phyloP scores from a whole-genome alignment of 106 monocot species.

The Dendrobium huoshanense region DNA sequence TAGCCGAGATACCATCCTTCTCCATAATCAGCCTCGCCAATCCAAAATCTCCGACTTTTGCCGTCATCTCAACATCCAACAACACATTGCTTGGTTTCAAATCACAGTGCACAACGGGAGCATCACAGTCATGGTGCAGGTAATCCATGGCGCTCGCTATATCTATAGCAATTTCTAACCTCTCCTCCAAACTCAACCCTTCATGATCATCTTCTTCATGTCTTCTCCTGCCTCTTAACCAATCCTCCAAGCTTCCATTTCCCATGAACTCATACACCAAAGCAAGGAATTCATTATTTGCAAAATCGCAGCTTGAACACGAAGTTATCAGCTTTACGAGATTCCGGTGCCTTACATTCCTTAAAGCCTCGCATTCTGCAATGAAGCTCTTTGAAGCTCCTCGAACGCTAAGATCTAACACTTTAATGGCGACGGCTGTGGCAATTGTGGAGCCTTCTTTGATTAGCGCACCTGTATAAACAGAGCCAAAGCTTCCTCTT shows the following conservation, averaged over 20 bases:
- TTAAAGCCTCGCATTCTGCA: slow-evolving; percentile 34
- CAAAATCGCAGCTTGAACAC: slow-evolving; percentile 14
- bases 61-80: slow-evolving; percentile 35
- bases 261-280: slow-evolving; percentile 23
- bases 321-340: slow-evolving; percentile 29
- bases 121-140: slow-evolving; percentile 31
- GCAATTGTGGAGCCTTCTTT: neutral
- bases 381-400: slow-evolving; percentile 40
- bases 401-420: slow-evolving; percentile 21
- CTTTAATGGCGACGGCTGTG: slow-evolving; percentile 25
- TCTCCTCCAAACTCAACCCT: neutral
- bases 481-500: slow-evolving; percentile 14
- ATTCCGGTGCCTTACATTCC: slow-evolving; percentile 28
- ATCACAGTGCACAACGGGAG: slow-evolving; percentile 46
- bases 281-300: slow-evolving; percentile 28
- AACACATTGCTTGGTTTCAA: slow-evolving; percentile 15
- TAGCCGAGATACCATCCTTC: neutral
- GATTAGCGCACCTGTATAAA: slow-evolving; percentile 17
- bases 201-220: neutral
- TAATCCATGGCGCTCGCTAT: slow-evolving; percentile 46
- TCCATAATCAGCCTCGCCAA: slow-evolving; percentile 10
- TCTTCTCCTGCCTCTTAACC: neutral
- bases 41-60: slow-evolving; percentile 41
- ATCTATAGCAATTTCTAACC: slow-evolving; percentile 40
- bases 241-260: slow-evolving; percentile 28